Percentiles rank a stretch among this genome's conserved stretches.
Evolutionary conservation across 1,284 basidiomycete species (phyloP).

Genomic region (Ustilago loliicola): DNA sequence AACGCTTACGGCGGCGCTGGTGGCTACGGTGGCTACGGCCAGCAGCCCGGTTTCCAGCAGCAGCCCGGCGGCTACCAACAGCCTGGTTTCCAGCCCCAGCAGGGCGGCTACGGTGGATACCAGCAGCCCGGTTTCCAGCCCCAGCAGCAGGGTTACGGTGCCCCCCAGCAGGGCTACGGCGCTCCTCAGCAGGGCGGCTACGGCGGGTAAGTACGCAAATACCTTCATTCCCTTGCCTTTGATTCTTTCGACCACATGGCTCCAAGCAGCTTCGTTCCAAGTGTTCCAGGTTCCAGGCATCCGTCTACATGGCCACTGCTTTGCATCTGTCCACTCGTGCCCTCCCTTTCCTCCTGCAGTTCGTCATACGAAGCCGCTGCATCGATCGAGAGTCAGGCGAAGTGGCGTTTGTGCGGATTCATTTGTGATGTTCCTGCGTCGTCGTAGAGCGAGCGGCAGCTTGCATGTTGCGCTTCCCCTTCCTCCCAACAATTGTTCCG

Average conservation of each 20-base stretch:
- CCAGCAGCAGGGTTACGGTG: conserved; percentile 58
- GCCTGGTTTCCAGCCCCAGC: conserved; percentile 33
- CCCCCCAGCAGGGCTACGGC: conserved; percentile 60
- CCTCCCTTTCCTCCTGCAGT: too few species aligned
- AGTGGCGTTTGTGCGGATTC: neutral
- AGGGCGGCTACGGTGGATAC: conserved; percentile 42
- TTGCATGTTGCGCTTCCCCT: neutral
- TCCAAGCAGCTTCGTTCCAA: conserved; percentile 18
- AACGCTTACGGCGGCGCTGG: conserved; percentile 59
- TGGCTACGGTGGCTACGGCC: conserved; percentile 53
- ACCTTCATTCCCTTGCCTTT: neutral
- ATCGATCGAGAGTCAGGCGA: too few species aligned
- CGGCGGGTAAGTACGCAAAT: conserved; percentile 42
- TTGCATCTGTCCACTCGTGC: too few species aligned
- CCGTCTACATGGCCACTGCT: neutral
- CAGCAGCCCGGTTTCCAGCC: conserved; percentile 31
- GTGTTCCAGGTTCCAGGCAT: conserved; percentile 4
- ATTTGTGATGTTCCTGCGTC: neutral
- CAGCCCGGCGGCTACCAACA: conserved; percentile 19
- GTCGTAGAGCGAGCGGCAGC: neutral
- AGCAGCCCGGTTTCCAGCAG: conserved; percentile 57
- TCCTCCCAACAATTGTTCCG: neutral
- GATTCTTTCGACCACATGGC: conserved; percentile 3
- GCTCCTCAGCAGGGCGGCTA: conserved; percentile 60
- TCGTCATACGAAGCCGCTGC: too few species aligned